Conservation (phyloP, 768 basidiomycete genomes). For the Boletus reticulatus region DNA sequence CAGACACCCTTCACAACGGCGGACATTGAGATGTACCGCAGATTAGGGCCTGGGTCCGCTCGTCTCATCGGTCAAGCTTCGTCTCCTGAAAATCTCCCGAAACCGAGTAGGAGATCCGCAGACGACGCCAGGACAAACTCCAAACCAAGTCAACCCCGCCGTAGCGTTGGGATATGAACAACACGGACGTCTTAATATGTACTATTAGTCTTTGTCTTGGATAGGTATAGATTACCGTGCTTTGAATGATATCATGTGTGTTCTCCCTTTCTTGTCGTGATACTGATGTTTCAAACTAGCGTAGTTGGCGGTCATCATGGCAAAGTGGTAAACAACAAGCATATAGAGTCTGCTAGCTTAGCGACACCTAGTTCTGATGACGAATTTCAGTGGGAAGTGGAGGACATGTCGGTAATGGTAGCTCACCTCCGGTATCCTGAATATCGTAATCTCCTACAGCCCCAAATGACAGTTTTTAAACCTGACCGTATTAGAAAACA, state of each 20-base stretch:
- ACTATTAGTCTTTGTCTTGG: slow-evolving; percentile 10
- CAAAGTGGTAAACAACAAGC: slow-evolving; percentile 6
- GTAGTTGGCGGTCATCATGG: not conserved
- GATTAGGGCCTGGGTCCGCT: slow-evolving; percentile 2
- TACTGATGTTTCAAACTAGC: slow-evolving; percentile 3
- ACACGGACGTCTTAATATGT: slow-evolving; percentile 26
- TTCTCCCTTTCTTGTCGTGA: not conserved
- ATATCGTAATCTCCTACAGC: slow-evolving; percentile 78
- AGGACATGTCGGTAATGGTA: not conserved
- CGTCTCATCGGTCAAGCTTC: not conserved
- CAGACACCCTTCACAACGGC: slow-evolving; percentile 13
- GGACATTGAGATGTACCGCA: slow-evolving; percentile 29
- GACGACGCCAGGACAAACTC: not conserved
- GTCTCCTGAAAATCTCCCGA: not conserved
- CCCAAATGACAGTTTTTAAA: not conserved
- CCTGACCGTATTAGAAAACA: not conserved
- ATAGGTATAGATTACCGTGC: not conserved
- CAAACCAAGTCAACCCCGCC: not conserved
- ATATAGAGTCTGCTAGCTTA: not conserved
- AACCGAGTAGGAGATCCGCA: slow-evolving; percentile 1
- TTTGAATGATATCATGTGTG: not conserved
- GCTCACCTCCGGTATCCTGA: slow-evolving; percentile 83
- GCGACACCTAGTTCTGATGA: slow-evolving; percentile 34
- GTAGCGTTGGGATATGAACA: slow-evolving; percentile 35
- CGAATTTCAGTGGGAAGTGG: slow-evolving; percentile 1